Base-by-base conservation (phyloP, 192 early-diverging fungal species). In the Podila minutissima region DNA sequence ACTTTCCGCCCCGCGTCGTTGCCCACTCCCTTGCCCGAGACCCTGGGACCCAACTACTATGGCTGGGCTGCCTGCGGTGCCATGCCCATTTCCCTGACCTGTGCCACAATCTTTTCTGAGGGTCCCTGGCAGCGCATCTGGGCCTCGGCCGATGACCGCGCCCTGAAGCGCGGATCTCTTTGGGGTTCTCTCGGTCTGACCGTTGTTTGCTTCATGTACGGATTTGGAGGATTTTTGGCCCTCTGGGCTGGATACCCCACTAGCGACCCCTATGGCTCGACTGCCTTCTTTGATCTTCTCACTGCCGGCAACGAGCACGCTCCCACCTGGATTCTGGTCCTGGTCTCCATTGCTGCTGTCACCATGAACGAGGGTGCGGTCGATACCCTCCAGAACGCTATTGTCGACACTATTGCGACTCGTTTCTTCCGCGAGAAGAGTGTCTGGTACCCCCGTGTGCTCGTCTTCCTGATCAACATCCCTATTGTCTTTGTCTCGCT, bases 41-140 rank as follows among this genome's bases (percentile, higher is more conserved):
- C 83, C 2, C 76, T 92, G 19, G 82, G 89, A 33, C 84, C 92
- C 46, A 90, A 91, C 67, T 87, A 88, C 46, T 84, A 87, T 72
- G 89, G 89, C 64, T 91, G 88, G 73, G 88, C 91, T 75, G 83
- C 88, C 37, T 85, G 88, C 72, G 85, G 82, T 3, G 88, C 89
- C 55, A 84, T 93, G 60, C 85, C 89, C 6, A 82, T 87, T 51
- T 89, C 91, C 48, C 84, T 91, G 63, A 88, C 84, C 35, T 86
- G 86, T 66, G 84, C 91, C 33, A 87, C 87, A 68, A 87, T 92
- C 77, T 92, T 89, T 75, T 89, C 90, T 64, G 90, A 93, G 66
- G 90, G 88, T 32, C 90, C 89, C 59, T 93, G 91, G 91, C 91
- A 93, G 82, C 85, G 90, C 35, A 87, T 91, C 17, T 93, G 90